Evolutionary conservation across 352 stramenopile species (phyloP), one percentile per base, ranked within the genome.

Genomic region (Phytophthora idaei): DNA sequence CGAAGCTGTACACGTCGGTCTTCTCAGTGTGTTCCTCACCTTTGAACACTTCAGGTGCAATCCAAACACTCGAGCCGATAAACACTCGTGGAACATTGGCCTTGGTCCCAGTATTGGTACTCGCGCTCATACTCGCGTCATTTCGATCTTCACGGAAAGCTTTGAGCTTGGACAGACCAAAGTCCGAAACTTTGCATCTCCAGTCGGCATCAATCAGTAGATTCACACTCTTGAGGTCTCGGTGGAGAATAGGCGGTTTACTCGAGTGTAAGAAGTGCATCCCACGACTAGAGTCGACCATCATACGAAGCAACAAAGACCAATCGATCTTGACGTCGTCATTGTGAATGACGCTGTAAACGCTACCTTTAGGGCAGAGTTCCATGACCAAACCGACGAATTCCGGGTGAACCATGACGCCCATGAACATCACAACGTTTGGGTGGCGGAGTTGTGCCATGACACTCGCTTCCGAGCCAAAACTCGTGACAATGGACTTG

Each of bases 231-330:
- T 97, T 97, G 31, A 97, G 77, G 48, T 98, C 90, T 48, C 88
- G 89, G 56, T 97, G 92, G 12, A 98, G 77, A 65, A 98, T 93
- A 11, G 87, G 88, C 15, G 90, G 89, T 52, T 78, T 92, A 52
- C 80, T 93, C n/a, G 80, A 92, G 78, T 98, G 92, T 28, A 97
- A 71, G 64, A 97, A 98, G 71, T 94, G 87, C 90, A 98, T 97
- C 5, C 92, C 89, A 11, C 87, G 83, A 21, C 85, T 90, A 9
- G 89, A 86, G 53, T 97, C 91, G 1, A 97, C 71, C 74, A 96
- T 86, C 77, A 97, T 97, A 10, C 85, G 79, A 28, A 97, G 61
- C 45, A 96, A 64, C 28, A 96, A 67, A 37, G 84, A 90, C 91
- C 90, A 97, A 52, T 94, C 87, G 29, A 97, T 81, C 62, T 91